Evolutionary conservation across 345 rosid species (phyloP), one percentile per base, ranked within the genome.

Genomic region (Salix udensis): DNA sequence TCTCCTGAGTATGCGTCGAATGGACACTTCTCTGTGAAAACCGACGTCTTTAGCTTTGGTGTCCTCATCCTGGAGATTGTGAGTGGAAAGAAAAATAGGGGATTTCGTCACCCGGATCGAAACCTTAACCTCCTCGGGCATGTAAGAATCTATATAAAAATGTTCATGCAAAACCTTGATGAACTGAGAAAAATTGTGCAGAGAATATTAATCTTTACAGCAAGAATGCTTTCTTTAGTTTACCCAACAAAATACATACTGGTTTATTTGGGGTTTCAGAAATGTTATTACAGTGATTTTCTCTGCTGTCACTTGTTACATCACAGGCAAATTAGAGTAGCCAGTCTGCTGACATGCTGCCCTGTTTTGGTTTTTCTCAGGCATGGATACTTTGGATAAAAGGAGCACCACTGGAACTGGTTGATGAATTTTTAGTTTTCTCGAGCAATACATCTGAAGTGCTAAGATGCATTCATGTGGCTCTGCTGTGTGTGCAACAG

Each of bases 101-200:
- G 78, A 75, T 75, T 67, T 16, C 28, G 10, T 23, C 28, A 52
- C 58, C 12, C 46, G 1, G 52, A 68, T 13, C 73, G 52, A 8
- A 16, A 68, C 14, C 78, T 23, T 28, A 76, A 76, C 78, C 78
- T 76, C 36, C 78, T 76, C 26, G 78, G 73, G 9, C 67, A 76
- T 68, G 73, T 76, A 74, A 74, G 77, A 15, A 16, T 55, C 2
- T 6, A 24, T 26, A 13, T 5, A 19, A 12, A 40, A 30, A 42
- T n/a, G 18, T 30, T 5, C 14, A 2, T 26, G 1, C 6, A 7
- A 30, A 18, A 3, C 44, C 26, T 23, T 69, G 55, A 21, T 55
- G 12, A 55, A 55, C 58, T 19, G 26, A 55, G 62, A 21, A 24
- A 55, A 21, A 55, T 7, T 28, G 21, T 13, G 39, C 21, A 26